Evolutionary conservation across 495 filamentous ascomycete species (phyloP), one percentile per base, ranked within the genome.

Genomic region (Tricharina praecox): DNA sequence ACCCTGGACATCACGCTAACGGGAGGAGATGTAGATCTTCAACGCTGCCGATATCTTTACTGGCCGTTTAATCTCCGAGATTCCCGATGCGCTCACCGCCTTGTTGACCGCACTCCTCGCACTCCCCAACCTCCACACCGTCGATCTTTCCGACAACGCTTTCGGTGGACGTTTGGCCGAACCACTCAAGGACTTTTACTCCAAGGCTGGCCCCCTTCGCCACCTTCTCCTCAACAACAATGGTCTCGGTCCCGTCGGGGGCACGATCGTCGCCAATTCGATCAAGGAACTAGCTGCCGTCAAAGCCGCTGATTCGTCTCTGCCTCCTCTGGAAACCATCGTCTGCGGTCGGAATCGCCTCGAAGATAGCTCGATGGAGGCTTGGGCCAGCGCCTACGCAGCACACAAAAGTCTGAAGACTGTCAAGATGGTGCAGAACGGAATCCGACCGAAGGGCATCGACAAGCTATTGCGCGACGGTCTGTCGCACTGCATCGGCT

Each of bases 11-110:
- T 46, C 20, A 16, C 26, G 30, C 43, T 46, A 34, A 46, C 21
- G 24, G 33, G 30, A n/a, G n/a, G n/a, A 11, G 26, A 24, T 48
- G 36, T 64, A 87, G 74, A 67, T 79, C 47, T 86, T 84, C 60
- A 88, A 94, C 64, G 68, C 96, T 46, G 87, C 85, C 63, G 90
- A 97, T 63, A 92, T 97, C 68, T 97, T 96, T 67, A 97, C 90
- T 47, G 81, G 81, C 25, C 85, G 90, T 50, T 77, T 97, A 20
- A 77, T 96, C 40, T 80, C 79, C 58, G 90, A 97, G 58, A 96
- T 97, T 53, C 90, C 90, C 37, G 77, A 78, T 45, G 88, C 92
- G 2, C 77, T 96, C 26, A 78, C 78, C 10, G 76, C 77, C 35
- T 79, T 97, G 28, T 77, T 96, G 10, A 83, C 78, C 18, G 77